A percentile compares a stretch with the other conserved stretches of the same genome.
phyloP scores from a whole-genome alignment of 345 rosid genomes.

The Melastoma malabathricum region DNA sequence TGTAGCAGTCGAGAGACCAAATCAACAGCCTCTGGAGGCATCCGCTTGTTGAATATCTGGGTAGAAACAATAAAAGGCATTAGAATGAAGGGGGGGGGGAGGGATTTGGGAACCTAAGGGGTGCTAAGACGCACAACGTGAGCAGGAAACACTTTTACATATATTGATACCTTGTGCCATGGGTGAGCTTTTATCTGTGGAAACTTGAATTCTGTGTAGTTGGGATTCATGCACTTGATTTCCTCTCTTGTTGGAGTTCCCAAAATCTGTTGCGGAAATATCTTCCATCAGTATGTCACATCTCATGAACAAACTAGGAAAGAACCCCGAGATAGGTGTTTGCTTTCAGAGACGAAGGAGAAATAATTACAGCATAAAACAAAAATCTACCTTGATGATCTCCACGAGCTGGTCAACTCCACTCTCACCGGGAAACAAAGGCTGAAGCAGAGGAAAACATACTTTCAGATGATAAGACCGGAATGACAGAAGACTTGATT shows the following conservation, averaged over 20 bases:
- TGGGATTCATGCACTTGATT: constrained; percentile 98
- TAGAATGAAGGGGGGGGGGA: neutral
- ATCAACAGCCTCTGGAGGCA: constrained; percentile 98
- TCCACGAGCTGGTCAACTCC: constrained; percentile 98
- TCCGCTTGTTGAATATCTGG: constrained; percentile 86
- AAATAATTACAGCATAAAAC: neutral
- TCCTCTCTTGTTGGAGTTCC: constrained; percentile 99
- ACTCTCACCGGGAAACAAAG: constrained; percentile 91
- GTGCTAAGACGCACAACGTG: neutral
- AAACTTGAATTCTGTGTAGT: constrained; percentile 86
- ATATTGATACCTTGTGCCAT: constrained; percentile 77
- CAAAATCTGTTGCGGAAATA: constrained; percentile 41
- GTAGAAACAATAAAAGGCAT: neutral
- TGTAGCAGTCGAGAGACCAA: constrained; percentile 90
- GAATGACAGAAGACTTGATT: neutral
- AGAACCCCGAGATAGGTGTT: neutral
- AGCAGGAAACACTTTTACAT: neutral
- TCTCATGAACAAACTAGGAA: neutral
- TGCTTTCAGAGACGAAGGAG: neutral
- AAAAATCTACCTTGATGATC: constrained; percentile 70
- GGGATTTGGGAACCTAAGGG: neutral
- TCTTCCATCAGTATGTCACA: neutral
- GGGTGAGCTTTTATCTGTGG: constrained; percentile 99
- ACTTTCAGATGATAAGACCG: neutral
- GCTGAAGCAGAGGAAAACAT: constrained; percentile 32